Evolutionary conservation across 2,329 filamentous ascomycete genomes (phyloP), one percentile per base, ranked within the genome.

Genomic region (Talaromyces sp.): DNA sequence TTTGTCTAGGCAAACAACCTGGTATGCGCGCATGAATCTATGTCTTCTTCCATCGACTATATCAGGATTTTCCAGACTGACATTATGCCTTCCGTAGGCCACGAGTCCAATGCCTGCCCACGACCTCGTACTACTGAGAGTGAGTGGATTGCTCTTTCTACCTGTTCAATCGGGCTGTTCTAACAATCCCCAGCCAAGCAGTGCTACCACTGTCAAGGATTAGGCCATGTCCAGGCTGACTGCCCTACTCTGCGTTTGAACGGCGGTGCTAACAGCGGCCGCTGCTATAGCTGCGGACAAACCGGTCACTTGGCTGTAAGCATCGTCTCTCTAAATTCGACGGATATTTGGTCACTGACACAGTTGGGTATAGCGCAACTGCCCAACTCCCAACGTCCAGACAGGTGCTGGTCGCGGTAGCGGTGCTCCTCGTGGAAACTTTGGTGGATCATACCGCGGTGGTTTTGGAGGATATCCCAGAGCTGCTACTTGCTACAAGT

Each of bases 131-230:
- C 93, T 62, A 97, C 94, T 64, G 94, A 99, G 80, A 86, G 84
- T 87, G 81, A 77, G 83, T 71, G 53, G 9, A 40, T 11, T 19
- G 28, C 15, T 21, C 9, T 15, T 5, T n/a, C 25, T n/a, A 17
- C 3, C 3, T 22, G 11, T n/a, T 40, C 40, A 28, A 22, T 15
- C 19, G 19, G 39, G 2, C 2, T 8, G 40, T 41, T 37, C 61
- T 66, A 37, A 61, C 56, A 45, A 35, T 41, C 55, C 5, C 2
- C 53, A 87, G 91, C 91, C 55, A 99, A 99, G 86, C 94, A 99
- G 83, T 99, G 94, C 85, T 99, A 99, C 77, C 94, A 97, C 80
- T 99, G 94, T 83, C 94, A 97, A 81, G 94, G 94, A 60, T 85
- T 97, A 62, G 94, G 94, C 66, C 94, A 99, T 75, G 94, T 99